These are phyloP conservation scores for Allomyces macrogynus DNA, from an alignment of 192 early-diverging fungal species.

Conservation along the genomic window DNA sequence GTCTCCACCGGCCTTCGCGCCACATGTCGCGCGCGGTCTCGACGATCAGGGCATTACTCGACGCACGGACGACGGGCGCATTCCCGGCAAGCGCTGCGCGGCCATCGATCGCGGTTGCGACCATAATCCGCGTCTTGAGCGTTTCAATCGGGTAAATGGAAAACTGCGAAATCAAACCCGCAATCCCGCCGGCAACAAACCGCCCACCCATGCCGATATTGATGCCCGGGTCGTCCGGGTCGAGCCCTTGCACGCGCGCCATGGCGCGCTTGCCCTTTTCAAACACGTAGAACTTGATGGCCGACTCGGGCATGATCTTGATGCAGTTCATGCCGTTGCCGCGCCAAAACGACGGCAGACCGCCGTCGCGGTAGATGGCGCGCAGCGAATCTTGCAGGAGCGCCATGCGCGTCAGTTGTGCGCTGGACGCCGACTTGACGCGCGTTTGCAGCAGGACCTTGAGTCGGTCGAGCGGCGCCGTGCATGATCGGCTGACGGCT, in stretches of 20 bases:
- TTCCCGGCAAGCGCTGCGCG: too few relatives aligned
- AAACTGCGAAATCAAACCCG: constrained; percentile 48
- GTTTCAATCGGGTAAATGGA: constrained; percentile 58
- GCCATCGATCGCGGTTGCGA: constrained; percentile 16
- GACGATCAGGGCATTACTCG: constrained; percentile 12
- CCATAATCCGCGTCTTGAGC: constrained; percentile 53
- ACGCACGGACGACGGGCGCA: neutral
- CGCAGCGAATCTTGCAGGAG: too few relatives aligned
- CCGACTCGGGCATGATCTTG: constrained; percentile 57
- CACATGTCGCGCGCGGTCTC: constrained; percentile 36
- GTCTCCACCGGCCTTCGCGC: constrained; percentile 29
- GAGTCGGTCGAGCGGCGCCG: neutral
- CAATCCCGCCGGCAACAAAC: constrained; percentile 51
- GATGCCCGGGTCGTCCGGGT: constrained; percentile 12
- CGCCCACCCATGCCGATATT: constrained; percentile 26
- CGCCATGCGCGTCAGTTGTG: too few relatives aligned
- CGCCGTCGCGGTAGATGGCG: constrained; percentile 40
- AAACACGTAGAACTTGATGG: constrained; percentile 56
- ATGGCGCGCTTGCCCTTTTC: constrained; percentile 33
- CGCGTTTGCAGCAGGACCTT: neutral
- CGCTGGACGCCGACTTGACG: neutral
- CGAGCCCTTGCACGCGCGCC: constrained; percentile 13
- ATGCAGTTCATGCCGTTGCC: constrained; percentile 60
- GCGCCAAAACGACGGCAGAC: constrained; percentile 41
- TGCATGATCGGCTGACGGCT: neutral